phyloP scores from a whole-genome alignment of 345 rosid species.

The Anacardium occidentale region DNA sequence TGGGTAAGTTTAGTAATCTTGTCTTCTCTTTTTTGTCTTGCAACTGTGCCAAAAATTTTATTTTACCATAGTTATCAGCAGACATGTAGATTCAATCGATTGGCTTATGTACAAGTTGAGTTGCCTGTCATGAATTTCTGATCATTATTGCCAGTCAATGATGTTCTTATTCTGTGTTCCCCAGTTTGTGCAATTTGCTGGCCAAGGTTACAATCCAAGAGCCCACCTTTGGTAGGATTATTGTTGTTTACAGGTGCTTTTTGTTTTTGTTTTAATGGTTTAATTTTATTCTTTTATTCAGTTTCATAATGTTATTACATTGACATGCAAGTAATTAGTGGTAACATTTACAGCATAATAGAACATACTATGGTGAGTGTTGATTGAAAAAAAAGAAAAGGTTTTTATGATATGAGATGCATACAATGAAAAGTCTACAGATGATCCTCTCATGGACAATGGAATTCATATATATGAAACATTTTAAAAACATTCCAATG shows the following conservation, averaged over 20 bases:
- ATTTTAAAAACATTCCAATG: constrained; percentile 98
- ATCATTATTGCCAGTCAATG: constrained; percentile 11
- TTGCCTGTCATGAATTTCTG: constrained; percentile 6
- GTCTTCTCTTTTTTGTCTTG: not conserved
- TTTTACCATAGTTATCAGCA: no score
- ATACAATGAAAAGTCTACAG: constrained; percentile 9
- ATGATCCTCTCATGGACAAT: not conserved
- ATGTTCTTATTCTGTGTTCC: not conserved
- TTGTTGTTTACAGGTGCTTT: constrained; percentile 71
- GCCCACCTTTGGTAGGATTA: constrained; percentile 75
- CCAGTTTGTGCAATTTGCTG: constrained; percentile 56
- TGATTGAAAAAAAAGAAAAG: not conserved
- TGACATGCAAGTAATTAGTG: constrained; percentile 4
- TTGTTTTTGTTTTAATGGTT: not conserved
- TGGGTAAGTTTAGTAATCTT: no score
- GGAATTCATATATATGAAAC: constrained; percentile 51
- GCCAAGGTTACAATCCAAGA: constrained; percentile 67
- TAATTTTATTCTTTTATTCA: constrained; percentile 2
- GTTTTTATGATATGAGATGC: not conserved
- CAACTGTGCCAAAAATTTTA: not conserved
- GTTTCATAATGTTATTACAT: not conserved
- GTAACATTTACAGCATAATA: not conserved
- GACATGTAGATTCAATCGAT: not conserved
- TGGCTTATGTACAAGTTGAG: not conserved
- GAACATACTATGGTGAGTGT: constrained; percentile 9